phyloP scores from a whole-genome alignment of 805 yeast genomes.

The Kazachstania taianensis region DNA sequence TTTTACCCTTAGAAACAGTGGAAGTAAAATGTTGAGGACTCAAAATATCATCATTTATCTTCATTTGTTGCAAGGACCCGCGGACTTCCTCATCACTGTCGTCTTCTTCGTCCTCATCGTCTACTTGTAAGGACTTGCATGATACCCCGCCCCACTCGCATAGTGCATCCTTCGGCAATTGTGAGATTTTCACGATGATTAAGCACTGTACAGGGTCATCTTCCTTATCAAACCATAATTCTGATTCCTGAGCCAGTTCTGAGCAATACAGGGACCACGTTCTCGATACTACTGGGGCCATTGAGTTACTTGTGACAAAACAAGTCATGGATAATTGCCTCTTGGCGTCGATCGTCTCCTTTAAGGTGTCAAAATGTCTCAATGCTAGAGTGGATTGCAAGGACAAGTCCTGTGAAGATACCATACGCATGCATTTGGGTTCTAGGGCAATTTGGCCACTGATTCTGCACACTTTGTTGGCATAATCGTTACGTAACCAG shows the following conservation, averaged over 20 bases:
- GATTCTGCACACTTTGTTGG: constrained; percentile 43
- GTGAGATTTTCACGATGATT: constrained; percentile 44
- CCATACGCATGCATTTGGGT: constrained; percentile 58
- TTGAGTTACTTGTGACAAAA: constrained; percentile 34
- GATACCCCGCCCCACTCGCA: constrained; percentile 71
- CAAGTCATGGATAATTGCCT: constrained; percentile 43
- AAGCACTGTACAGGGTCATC: constrained; percentile 26
- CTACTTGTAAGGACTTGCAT: constrained; percentile 29
- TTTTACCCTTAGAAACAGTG: not conserved
- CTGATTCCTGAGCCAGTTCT: constrained; percentile 14
- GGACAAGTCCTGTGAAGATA: constrained; percentile 18
- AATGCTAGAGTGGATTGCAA: constrained; percentile 47
- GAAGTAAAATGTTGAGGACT: too few relatives aligned
- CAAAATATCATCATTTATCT: too few relatives aligned
- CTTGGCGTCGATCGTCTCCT: constrained; percentile 39
- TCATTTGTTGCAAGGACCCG: not conserved
- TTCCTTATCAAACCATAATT: constrained; percentile 17
- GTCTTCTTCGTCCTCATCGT: constrained; percentile 36
- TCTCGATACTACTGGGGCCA: constrained; percentile 26
- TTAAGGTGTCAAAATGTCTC: constrained; percentile 64
- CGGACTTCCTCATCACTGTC: constrained; percentile 19
- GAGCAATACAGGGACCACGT: constrained; percentile 40
- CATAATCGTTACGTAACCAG: constrained; percentile 32
- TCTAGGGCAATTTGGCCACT: constrained; percentile 89
- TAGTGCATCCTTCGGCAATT: constrained; percentile 51